phyloP scores from a whole-genome alignment of 1,139 yeast genomes.

The Zygosaccharomyces sapae region DNA sequence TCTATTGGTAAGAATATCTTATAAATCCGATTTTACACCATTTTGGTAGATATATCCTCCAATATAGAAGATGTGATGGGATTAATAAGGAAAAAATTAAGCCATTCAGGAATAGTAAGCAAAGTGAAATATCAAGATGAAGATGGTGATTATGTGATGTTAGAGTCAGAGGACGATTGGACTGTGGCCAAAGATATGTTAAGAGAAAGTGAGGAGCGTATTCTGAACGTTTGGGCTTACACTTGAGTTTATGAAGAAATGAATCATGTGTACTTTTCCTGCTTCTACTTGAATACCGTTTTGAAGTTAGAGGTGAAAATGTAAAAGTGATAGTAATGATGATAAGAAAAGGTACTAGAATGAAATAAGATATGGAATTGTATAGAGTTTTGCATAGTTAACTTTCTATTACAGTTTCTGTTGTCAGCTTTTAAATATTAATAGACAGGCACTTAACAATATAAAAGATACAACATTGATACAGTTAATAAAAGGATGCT shows the following conservation, averaged over 20 bases:
- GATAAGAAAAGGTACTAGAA: neutral
- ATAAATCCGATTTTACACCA: conserved; percentile 40
- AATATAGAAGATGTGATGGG: conserved; percentile 34
- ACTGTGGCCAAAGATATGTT: conserved; percentile 43
- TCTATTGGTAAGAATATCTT: conserved; percentile 39
- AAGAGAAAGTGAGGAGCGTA: conserved; percentile 38
- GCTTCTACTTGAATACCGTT: too few species aligned
- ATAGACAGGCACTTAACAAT: neutral
- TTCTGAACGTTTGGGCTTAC: conserved; percentile 40
- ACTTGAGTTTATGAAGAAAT: too few species aligned
- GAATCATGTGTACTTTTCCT: too few species aligned
- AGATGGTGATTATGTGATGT: conserved; percentile 88
- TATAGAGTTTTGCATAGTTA: too few species aligned
- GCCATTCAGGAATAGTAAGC: conserved; percentile 40
- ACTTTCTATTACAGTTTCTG: neutral
- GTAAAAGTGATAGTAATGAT: neutral
- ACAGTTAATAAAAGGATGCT: neutral
- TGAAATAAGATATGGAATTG: too few species aligned
- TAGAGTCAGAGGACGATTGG: conserved; percentile 80
- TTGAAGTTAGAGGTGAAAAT: too few species aligned
- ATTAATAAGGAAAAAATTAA: conserved; percentile 38
- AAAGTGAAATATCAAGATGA: conserved; percentile 85
- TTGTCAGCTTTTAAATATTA: neutral
- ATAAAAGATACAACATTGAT: too few species aligned
- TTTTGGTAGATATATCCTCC: conserved; percentile 38